Evolutionary conservation across 208 protist species (phyloP).

Genomic region (Wallacemonas collosoma): DNA sequence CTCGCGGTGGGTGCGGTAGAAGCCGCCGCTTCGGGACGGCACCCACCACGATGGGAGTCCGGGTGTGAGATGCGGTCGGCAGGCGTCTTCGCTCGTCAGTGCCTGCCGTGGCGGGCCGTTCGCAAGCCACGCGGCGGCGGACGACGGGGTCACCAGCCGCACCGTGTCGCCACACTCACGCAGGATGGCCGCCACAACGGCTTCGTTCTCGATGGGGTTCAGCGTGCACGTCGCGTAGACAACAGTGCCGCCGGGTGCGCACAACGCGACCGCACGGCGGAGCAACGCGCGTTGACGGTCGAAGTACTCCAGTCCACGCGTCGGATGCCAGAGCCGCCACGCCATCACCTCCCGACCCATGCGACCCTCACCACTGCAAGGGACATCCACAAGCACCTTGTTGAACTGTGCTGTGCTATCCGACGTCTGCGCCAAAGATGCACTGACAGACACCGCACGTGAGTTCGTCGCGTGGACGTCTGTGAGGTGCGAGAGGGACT

Average conservation of each 20-base stretch:
- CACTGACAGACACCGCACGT: no score
- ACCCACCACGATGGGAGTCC: conserved; percentile 67
- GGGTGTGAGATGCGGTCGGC: conserved; percentile 24
- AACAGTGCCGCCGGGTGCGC: conserved; percentile 73
- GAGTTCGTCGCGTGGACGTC: background rate
- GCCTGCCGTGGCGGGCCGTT: background rate
- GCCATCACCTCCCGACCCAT: conserved; percentile 70
- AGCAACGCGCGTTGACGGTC: conserved; percentile 76
- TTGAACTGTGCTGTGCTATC: conserved; percentile 46
- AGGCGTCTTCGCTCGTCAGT: background rate
- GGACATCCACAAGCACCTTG: conserved; percentile 92
- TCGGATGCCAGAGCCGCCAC: conserved; percentile 87
- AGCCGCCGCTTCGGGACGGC: conserved; percentile 57
- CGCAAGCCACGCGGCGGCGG: background rate
- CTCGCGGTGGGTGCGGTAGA: conserved; percentile 43
- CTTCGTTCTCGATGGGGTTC: conserved; percentile 97
- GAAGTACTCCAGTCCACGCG: conserved; percentile 59
- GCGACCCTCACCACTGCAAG: conserved; percentile 95
- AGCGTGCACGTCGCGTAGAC: conserved; percentile 97
- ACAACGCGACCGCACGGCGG: conserved; percentile 60
- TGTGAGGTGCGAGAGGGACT: conserved; percentile 23
- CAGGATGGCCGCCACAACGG: conserved; percentile 88
- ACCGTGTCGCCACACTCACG: conserved; percentile 34
- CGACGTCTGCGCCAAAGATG: no score
- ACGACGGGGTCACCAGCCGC: conserved; percentile 49